A percentile compares a stretch with the other conserved stretches of the same genome.
phyloP scores from a whole-genome alignment of 2,329 filamentous ascomycete genomes.

The Penicillium sp. region DNA sequence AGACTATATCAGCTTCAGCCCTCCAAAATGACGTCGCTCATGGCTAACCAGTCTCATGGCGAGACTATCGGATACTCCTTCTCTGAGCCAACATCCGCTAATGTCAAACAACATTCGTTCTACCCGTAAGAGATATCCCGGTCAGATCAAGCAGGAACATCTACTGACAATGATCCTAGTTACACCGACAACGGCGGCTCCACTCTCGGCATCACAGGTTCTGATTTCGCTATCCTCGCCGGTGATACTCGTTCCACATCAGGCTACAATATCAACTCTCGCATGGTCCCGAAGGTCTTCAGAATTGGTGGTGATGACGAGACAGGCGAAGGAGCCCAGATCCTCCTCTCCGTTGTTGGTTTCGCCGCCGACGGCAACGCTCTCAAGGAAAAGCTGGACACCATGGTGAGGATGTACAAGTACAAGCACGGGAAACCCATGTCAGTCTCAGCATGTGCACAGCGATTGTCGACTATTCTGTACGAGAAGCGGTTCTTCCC shows the following conservation, averaged over 20 bases:
- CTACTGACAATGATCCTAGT: slow-evolving; percentile 30
- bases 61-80: slow-evolving; percentile 60
- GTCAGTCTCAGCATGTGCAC: slow-evolving; percentile 88
- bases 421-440: slow-evolving; percentile 98
- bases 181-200: slow-evolving; percentile 98
- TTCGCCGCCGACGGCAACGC: slow-evolving; percentile 94
- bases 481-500: slow-evolving; percentile 99
- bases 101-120: slow-evolving; percentile 67
- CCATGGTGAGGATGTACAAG: slow-evolving; percentile 97
- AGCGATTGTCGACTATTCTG: slow-evolving; percentile 89
- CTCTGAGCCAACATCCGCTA: slow-evolving; percentile 49
- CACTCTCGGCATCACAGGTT: slow-evolving; percentile 88
- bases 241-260: slow-evolving; percentile 94
- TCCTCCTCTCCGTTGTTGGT: slow-evolving; percentile 89
- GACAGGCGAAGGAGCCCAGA: slow-evolving; percentile 76
- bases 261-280: slow-evolving; percentile 98
- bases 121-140: slow-evolving; percentile 66
- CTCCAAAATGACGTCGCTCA: slow-evolving; percentile 52
- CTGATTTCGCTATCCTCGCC: slow-evolving; percentile 92
- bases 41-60: slow-evolving; percentile 48
- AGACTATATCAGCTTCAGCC: background rate
- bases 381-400: slow-evolving; percentile 87
- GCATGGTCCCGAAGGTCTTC: slow-evolving; percentile 93
- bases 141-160: background rate
- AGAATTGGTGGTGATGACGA: slow-evolving; percentile 89